phyloP scores from a whole-genome alignment of 2,329 filamentous ascomycete genomes.

The Apiospora marii region DNA sequence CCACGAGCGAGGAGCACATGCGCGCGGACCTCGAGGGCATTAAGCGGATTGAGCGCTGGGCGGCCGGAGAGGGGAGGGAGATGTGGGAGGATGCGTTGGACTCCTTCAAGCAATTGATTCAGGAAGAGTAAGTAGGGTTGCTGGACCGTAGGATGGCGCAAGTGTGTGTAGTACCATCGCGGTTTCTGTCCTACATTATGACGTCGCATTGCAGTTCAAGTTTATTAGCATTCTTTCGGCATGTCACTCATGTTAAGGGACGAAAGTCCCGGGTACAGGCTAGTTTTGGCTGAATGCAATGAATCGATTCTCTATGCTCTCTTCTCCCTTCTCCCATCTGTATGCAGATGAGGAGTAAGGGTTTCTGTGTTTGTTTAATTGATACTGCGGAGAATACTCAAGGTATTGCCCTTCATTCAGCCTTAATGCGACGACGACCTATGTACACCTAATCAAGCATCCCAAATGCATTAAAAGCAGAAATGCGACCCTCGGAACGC shows the following conservation, averaged over 20 bases:
- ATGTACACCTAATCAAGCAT: background rate
- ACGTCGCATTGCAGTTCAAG: too few relatives aligned
- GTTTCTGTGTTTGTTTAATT: background rate
- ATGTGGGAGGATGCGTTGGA: background rate
- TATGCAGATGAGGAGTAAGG: too few relatives aligned
- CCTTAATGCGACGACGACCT: slow-evolving; percentile 2
- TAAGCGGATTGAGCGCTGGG: slow-evolving; percentile 50
- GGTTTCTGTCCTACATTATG: background rate
- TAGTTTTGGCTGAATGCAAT: background rate
- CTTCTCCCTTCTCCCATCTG: background rate
- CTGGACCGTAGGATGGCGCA: too few relatives aligned
- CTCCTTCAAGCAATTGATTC: background rate
- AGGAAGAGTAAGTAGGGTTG: background rate
- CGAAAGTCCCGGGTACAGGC: background rate
- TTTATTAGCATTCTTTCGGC: background rate
- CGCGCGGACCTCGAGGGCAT: slow-evolving; percentile 55
- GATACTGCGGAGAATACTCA: background rate
- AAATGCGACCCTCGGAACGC: slow-evolving; percentile 5
- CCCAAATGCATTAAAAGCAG: slow-evolving; percentile 6
- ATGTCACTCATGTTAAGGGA: background rate
- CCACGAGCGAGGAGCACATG: slow-evolving; percentile 56
- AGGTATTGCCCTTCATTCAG: background rate
- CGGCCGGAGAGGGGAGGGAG: slow-evolving; percentile 48
- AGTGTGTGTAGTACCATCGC: too few relatives aligned
- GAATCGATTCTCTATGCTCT: background rate